A percentile compares a stretch with the other conserved stretches of the same genome.
Conservation (phyloP, 257 asterid genomes). For the Jasminum sambac region DNA sequence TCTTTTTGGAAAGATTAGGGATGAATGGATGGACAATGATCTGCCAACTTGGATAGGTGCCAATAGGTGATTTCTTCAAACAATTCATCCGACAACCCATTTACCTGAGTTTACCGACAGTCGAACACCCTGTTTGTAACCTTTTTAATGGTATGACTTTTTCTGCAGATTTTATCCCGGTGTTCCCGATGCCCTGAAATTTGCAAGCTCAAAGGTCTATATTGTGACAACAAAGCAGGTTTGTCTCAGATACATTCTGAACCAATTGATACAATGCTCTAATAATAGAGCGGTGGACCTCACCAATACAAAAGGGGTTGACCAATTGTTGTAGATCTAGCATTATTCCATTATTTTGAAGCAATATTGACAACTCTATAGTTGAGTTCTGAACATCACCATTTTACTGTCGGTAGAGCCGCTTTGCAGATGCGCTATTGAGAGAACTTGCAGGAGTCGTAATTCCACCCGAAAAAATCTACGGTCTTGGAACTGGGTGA, state of each 20-base stretch:
- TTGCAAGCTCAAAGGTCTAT: conserved; percentile 86
- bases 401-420: conserved; percentile 48
- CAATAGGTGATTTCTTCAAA: conserved; percentile 49
- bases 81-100: no score
- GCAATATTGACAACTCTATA: background rate
- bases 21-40: conserved; percentile 83
- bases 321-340: no score
- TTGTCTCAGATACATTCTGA: background rate
- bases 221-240: conserved; percentile 96
- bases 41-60: conserved; percentile 79
- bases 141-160: conserved; percentile 23
- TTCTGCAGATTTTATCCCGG: conserved; percentile 86
- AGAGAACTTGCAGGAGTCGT: conserved; percentile 81
- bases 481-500: conserved; percentile 91
- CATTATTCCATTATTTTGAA: no score
- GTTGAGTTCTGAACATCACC: background rate
- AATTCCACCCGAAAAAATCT: conserved; percentile 77
- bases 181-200: conserved; percentile 88
- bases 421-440: conserved; percentile 84
- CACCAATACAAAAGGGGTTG: no score
- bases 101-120: no score
- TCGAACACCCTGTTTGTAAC: background rate
- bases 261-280: no score
- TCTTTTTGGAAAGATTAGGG: conserved; percentile 86
- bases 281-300: no score